These are phyloP conservation scores for Boletus edulis DNA, from an alignment of 768 basidiomycete species.

Conservation along the genomic window DNA sequence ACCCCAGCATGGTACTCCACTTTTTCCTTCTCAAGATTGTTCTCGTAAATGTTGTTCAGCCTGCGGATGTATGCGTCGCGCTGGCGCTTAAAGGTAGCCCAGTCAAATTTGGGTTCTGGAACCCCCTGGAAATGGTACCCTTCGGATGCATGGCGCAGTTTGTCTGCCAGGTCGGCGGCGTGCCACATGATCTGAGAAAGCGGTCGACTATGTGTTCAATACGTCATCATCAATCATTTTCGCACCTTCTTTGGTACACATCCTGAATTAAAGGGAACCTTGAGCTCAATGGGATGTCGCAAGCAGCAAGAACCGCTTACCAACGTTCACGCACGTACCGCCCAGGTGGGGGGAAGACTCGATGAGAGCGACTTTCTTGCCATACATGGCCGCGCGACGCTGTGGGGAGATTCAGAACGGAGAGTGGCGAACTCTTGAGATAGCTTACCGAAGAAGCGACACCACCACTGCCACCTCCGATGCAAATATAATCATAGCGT, in stretches of 20 bases:
- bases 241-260: constrained; percentile 95
- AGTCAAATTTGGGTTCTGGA: constrained; percentile 68
- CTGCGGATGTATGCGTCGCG: constrained; percentile 93
- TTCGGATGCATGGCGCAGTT: constrained; percentile 68
- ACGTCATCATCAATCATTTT: not conserved
- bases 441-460: constrained; percentile 76
- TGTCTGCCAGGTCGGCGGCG: constrained; percentile 86
- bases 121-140: constrained; percentile 71
- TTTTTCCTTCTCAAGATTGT: constrained; percentile 80
- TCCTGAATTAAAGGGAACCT: constrained; percentile 43
- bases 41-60: constrained; percentile 90
- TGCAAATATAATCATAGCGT: constrained; percentile 81
- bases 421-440: not conserved
- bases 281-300: constrained; percentile 1
- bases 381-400: constrained; percentile 90
- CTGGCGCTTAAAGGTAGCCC: constrained; percentile 88
- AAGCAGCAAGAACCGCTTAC: constrained; percentile 42
- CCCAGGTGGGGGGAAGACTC: constrained; percentile 76
- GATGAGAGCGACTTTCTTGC: constrained; percentile 89
- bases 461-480: constrained; percentile 94
- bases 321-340: constrained; percentile 98
- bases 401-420: constrained; percentile 27
- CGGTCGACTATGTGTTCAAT: not conserved
- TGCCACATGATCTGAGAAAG: constrained; percentile 91
- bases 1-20: constrained; percentile 85